Evolutionary conservation across 2,329 filamentous ascomycete species (phyloP).

Genomic region (Aulographum hederae): DNA sequence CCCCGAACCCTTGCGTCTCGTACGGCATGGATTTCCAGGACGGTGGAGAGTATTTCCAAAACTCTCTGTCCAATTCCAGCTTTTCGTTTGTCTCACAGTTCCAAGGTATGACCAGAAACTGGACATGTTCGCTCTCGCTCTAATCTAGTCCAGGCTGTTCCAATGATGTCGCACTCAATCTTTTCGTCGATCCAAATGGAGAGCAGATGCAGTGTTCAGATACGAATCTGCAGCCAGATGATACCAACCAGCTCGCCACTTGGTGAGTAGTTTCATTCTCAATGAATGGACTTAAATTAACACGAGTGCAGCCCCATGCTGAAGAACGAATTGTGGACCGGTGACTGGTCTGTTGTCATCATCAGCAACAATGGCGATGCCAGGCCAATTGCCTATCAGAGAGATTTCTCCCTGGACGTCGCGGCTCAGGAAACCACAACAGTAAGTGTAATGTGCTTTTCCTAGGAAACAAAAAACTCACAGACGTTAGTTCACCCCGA

Average conservation of each 20-base stretch:
- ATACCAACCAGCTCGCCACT: conserved; percentile 19
- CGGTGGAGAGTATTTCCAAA: conserved; percentile 26
- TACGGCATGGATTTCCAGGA: conserved; percentile 25
- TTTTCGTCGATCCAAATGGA: conserved; percentile 22
- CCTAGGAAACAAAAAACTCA: background rate
- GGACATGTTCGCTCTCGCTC: background rate
- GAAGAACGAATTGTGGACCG: conserved; percentile 24
- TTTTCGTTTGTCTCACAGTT: conserved; percentile 27
- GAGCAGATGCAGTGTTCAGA: conserved; percentile 23
- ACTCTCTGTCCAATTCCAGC: conserved; percentile 18
- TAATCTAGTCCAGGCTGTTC: background rate
- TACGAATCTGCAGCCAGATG: conserved; percentile 20
- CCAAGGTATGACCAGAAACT: conserved; percentile 10
- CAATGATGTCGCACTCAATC: background rate
- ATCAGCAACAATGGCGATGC: conserved; percentile 25
- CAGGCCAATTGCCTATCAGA: conserved; percentile 25
- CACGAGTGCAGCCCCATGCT: conserved; percentile 14
- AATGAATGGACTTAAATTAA: background rate
- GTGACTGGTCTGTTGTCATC: conserved; percentile 24
- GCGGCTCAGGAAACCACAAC: conserved; percentile 16
- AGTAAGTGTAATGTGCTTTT: conserved; percentile 4
- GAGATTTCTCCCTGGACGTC: conserved; percentile 20
- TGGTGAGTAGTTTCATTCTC: conserved; percentile 11
- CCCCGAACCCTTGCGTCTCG: conserved; percentile 16
- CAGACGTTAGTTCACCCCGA: conserved; percentile 4